Percentiles rank a stretch among this genome's conserved stretches.
Evolutionary conservation across 2,329 filamentous ascomycete genomes (phyloP).

Genomic region (Trichoderma koningii): DNA sequence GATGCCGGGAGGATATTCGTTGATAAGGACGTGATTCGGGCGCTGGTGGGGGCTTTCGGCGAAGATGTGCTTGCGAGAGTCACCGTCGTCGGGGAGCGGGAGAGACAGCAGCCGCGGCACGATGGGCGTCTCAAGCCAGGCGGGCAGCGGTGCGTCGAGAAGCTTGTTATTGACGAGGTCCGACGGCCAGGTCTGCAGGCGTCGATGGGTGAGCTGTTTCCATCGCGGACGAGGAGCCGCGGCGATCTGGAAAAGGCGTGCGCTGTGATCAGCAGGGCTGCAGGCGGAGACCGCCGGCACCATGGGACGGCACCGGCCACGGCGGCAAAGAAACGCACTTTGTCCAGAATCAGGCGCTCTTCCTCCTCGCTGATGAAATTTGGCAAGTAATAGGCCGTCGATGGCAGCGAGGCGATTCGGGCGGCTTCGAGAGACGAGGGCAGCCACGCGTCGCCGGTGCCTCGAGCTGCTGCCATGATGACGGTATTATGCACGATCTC

Average conservation of each 20-base stretch:
- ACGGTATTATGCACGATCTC: not conserved
- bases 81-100: slow-evolving; percentile 39
- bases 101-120: slow-evolving; percentile 61
- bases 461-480: slow-evolving; percentile 21
- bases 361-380: slow-evolving; percentile 79
- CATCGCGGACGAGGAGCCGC: slow-evolving; percentile 74
- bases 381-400: slow-evolving; percentile 78
- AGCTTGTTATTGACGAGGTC: slow-evolving; percentile 77
- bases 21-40: slow-evolving; percentile 91
- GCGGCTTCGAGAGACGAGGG: slow-evolving; percentile 54
- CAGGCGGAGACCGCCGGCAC: not conserved
- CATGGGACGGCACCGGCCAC: not conserved
- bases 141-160: slow-evolving; percentile 70
- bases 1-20: slow-evolving; percentile 83
- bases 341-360: slow-evolving; percentile 69
- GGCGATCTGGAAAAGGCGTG: slow-evolving; percentile 49
- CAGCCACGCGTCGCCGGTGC: slow-evolving; percentile 36
- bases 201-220: slow-evolving; percentile 84
- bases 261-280: slow-evolving; percentile 18
- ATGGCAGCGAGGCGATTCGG: slow-evolving; percentile 58
- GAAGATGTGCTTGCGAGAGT: slow-evolving; percentile 50
- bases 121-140: slow-evolving; percentile 73
- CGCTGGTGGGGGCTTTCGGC: slow-evolving; percentile 67
- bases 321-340: slow-evolving; percentile 50
- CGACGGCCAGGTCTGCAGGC: slow-evolving; percentile 88